phyloP scores from a whole-genome alignment of 805 yeast species.

The Torulaspora franciscae region DNA sequence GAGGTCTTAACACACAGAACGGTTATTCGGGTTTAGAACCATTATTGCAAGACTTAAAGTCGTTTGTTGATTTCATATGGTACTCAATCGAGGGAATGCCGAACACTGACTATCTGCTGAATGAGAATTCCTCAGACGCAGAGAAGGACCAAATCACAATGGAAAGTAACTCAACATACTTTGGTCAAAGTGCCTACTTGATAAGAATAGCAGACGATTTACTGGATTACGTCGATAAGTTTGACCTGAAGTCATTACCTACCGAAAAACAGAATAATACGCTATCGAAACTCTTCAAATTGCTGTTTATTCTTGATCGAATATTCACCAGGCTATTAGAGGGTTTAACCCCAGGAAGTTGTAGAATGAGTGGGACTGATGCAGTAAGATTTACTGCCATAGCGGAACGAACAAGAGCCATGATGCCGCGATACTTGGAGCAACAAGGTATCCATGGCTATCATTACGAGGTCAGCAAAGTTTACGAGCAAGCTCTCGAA shows the following conservation, averaged over 20 bases:
- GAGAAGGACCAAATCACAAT: conserved; percentile 5
- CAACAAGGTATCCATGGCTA: conserved; percentile 38
- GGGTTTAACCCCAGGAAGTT: conserved; percentile 34
- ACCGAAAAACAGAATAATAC: conserved; percentile 27
- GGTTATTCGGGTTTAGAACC: conserved; percentile 33
- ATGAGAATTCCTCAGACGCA: conserved; percentile 11
- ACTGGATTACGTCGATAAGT: conserved; percentile 53
- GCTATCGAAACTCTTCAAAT: conserved; percentile 37
- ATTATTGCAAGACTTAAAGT: conserved; percentile 44
- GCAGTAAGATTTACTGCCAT: conserved; percentile 48
- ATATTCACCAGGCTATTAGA: conserved; percentile 39
- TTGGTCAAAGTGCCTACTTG: conserved; percentile 61
- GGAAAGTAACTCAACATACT: conserved; percentile 29
- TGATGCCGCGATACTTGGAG: conserved; percentile 37
- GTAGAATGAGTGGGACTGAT: conserved; percentile 45
- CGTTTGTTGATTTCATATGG: conserved; percentile 56
- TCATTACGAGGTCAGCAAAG: conserved; percentile 42
- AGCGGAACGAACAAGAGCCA: conserved; percentile 48
- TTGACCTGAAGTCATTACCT: conserved; percentile 26
- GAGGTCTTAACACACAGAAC: conserved; percentile 33
- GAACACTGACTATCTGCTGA: conserved; percentile 27
- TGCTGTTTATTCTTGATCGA: conserved; percentile 40
- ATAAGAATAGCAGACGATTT: conserved; percentile 62
- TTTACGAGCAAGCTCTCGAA: conserved; percentile 43
- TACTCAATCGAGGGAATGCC: conserved; percentile 45